Evolutionary conservation across 1,284 basidiomycete species (phyloP), one percentile per base, ranked within the genome.

Genomic region (Sparassis latifolia): DNA sequence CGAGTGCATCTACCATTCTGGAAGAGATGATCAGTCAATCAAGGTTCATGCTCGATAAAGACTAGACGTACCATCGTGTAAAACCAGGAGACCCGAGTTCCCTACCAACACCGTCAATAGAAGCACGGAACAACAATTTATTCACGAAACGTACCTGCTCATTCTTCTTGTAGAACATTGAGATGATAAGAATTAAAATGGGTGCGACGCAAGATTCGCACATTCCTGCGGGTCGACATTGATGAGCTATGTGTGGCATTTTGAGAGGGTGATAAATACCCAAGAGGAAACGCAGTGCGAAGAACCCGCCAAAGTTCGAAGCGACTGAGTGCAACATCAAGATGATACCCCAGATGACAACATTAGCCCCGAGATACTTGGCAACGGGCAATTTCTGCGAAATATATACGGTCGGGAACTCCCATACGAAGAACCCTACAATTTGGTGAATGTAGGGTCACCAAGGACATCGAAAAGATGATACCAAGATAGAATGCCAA

Each of bases 141-240:
- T 28, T 45, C 27, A 37, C 32, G 43, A 40, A 5, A 39, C 65
- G 39, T 44, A 73, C 79, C 68, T 86, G 84, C 59, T 86, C 83
- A 49, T 82, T 69, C 66, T 83, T 85, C 66, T 79, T 82, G 64
- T 86, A 85, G 60, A 84, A 85, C 77, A 83, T 84, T 5, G 79
- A 78, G 27, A 86, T 75, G 41, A 84, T 75, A 42, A 85, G 65
- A 56, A 87, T 79, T 32, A 86, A 68, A 53, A 75, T 79, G 0
- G 82, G 84, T 5, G 80, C 76, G 5, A 84, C 82, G 55, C 80
- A 83, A 54, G 75, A 76, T 61, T 85, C 81, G 51, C 77, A 77
- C 80, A 84, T 82, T 33, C 84, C 82, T 82, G 41, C 20, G 20
- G 20, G 20, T 20, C 20, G 20, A 20, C 20, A 20, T 20, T 20